phyloP scores from a whole-genome alignment of 352 stramenopile genomes.

The Globisporangium megalacanthum region DNA sequence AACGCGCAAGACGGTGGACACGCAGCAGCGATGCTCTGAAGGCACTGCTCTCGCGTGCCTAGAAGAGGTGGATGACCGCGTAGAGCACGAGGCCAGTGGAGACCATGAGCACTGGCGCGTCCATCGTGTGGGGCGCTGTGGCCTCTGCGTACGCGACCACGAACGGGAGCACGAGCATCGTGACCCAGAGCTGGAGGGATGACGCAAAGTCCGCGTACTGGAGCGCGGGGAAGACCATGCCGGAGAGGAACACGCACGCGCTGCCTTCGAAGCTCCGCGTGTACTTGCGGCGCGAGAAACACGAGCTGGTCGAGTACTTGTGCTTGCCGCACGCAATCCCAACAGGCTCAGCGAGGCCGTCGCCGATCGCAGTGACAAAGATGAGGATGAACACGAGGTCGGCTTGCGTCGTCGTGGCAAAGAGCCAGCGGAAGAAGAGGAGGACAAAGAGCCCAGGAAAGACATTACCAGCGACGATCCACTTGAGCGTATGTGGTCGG shows the following conservation, averaged over 20 bases:
- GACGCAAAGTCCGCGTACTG: slow-evolving; percentile 80
- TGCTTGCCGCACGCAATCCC: slow-evolving; percentile 57
- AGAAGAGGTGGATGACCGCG: slow-evolving; percentile 72
- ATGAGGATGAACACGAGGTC: slow-evolving; percentile 80
- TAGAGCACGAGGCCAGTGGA: slow-evolving; percentile 77
- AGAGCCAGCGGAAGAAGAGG: slow-evolving; percentile 86
- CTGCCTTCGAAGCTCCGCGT: slow-evolving; percentile 53
- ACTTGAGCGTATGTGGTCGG: slow-evolving; percentile 69
- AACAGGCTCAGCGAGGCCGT: slow-evolving; percentile 47
- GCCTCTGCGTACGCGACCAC: slow-evolving; percentile 79
- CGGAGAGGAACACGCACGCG: slow-evolving; percentile 57
- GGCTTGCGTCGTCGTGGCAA: slow-evolving; percentile 64
- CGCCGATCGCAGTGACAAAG: slow-evolving; percentile 61
- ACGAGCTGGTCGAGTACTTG: slow-evolving; percentile 55
- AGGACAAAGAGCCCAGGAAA: slow-evolving; percentile 78
- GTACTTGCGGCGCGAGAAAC: slow-evolving; percentile 56
- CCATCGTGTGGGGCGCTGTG: slow-evolving; percentile 83
- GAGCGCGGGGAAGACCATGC: slow-evolving; percentile 78
- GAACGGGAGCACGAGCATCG: slow-evolving; percentile 81
- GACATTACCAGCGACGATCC: slow-evolving; percentile 79
- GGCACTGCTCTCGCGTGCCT: slow-evolving; percentile 6
- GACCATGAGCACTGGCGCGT: slow-evolving; percentile 81
- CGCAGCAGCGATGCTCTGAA: not conserved
- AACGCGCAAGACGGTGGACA: not conserved
- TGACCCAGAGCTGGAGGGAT: slow-evolving; percentile 59